Percentiles rank a stretch among this genome's conserved stretches.
These are phyloP conservation scores for Colletotrichum musicola DNA, from an alignment of 2,329 filamentous ascomycete genomes.

Conservation along the genomic window DNA sequence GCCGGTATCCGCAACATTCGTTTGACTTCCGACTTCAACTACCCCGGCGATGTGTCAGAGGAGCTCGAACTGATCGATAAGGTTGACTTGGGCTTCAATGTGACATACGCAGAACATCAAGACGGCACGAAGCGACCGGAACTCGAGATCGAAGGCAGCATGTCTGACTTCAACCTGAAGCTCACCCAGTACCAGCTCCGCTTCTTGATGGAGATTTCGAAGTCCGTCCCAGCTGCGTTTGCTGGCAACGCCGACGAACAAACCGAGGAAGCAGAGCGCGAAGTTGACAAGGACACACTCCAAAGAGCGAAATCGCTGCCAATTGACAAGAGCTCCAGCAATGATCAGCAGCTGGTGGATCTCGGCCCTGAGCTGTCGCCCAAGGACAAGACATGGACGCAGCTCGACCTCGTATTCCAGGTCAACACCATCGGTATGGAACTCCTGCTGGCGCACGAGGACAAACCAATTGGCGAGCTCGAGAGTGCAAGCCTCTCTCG, in stretches of 20 bases:
- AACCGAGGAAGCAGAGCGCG: conserved; percentile 79
- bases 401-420: conserved; percentile 91
- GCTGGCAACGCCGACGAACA: conserved; percentile 77
- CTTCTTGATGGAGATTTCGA: conserved; percentile 88
- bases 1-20: conserved; percentile 93
- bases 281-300: conserved; percentile 72
- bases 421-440: conserved; percentile 90
- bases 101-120: conserved; percentile 91
- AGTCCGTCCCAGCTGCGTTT: conserved; percentile 90
- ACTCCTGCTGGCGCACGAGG: conserved; percentile 81
- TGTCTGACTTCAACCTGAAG: conserved; percentile 93
- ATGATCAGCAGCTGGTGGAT: conserved; percentile 61
- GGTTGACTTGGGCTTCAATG: conserved; percentile 91
- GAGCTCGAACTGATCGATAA: conserved; percentile 97
- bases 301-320: conserved; percentile 58
- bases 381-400: conserved; percentile 84
- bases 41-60: conserved; percentile 77
- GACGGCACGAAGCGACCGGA: conserved; percentile 84
- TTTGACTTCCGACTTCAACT: conserved; percentile 90
- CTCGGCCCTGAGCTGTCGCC: conserved; percentile 79
- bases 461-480: conserved; percentile 82
- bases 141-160: conserved; percentile 88
- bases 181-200: conserved; percentile 93
- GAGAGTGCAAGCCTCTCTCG: conserved; percentile 87
- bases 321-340: conserved; percentile 48